Evolutionary conservation across 345 rosid species (phyloP).

Genomic region (Eucalyptus sp.): DNA sequence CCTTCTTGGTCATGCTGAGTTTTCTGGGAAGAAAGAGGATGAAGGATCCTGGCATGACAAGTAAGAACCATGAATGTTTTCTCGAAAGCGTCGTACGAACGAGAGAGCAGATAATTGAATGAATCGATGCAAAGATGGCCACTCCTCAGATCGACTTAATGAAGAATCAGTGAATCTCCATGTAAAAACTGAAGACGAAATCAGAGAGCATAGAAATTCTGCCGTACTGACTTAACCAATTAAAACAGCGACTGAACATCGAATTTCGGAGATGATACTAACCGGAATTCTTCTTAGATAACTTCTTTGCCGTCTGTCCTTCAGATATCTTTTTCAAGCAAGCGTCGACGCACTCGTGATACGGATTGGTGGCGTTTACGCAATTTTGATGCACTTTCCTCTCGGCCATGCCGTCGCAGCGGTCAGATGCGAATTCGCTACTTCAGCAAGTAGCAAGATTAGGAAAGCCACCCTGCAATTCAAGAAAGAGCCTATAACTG

Average conservation of each 20-base stretch:
- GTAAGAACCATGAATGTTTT: neutral
- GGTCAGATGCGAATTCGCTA: neutral
- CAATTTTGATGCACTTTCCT: slow-evolving; percentile 33
- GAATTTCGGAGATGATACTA: neutral
- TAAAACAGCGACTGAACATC: neutral
- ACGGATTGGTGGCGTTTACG: slow-evolving; percentile 43
- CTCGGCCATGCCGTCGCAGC: slow-evolving; percentile 1
- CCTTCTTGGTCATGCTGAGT: neutral
- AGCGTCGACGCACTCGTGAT: slow-evolving; percentile 44
- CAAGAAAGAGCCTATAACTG: neutral
- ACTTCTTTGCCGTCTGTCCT: slow-evolving; percentile 2
- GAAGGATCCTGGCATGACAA: neutral
- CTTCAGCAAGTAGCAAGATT: neutral
- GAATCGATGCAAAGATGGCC: neutral
- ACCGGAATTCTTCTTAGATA: slow-evolving; percentile 14
- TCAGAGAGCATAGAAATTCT: neutral
- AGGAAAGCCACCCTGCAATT: neutral
- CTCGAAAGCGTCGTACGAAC: neutral
- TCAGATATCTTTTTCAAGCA: slow-evolving; percentile 39
- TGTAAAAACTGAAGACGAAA: neutral
- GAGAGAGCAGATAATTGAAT: neutral
- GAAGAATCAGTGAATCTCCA: neutral
- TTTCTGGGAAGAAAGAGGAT: neutral
- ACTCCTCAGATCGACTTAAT: neutral
- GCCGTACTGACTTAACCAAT: neutral